Evolutionary conservation across 208 protist genomes (phyloP).

Genomic region (Crithidia mellificae): DNA sequence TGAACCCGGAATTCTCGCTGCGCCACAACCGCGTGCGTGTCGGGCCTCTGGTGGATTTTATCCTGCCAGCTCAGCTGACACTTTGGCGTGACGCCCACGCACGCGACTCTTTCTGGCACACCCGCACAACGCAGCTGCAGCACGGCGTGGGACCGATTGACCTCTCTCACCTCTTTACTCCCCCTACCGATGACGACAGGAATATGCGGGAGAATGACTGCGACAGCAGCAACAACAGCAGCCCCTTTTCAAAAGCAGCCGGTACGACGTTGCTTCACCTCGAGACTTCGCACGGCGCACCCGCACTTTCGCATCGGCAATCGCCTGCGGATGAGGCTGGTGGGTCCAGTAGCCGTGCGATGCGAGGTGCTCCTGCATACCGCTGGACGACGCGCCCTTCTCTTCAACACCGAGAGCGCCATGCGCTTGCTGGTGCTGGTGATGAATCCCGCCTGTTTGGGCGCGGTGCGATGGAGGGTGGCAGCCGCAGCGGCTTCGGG

Average conservation of each 20-base stretch:
- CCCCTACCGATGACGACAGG: no score
- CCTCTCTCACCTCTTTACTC: neutral
- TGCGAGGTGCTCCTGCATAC: no score
- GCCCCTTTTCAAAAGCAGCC: neutral
- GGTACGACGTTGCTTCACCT: no score
- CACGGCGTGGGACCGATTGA: neutral
- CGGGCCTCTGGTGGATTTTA: conserved; percentile 52
- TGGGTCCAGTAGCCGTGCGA: no score
- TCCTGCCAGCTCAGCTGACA: conserved; percentile 29
- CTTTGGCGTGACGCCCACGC: conserved; percentile 48
- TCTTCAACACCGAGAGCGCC: no score
- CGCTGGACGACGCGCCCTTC: no score
- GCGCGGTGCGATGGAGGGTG: neutral
- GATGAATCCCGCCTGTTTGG: neutral
- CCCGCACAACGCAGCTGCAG: conserved; percentile 34
- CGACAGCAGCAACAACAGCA: neutral
- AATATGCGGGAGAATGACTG: neutral
- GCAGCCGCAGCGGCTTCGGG: neutral
- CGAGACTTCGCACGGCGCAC: no score
- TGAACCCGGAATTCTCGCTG: conserved; percentile 60
- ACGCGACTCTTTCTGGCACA: conserved; percentile 48
- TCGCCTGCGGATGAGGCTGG: no score
- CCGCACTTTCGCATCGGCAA: no score
- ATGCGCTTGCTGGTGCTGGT: neutral
- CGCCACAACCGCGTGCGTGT: conserved; percentile 40